Evolutionary conservation across 371 early-diverging fungal genomes (phyloP), one percentile per base, ranked within the genome.

Genomic region (Mucor irregularis): DNA sequence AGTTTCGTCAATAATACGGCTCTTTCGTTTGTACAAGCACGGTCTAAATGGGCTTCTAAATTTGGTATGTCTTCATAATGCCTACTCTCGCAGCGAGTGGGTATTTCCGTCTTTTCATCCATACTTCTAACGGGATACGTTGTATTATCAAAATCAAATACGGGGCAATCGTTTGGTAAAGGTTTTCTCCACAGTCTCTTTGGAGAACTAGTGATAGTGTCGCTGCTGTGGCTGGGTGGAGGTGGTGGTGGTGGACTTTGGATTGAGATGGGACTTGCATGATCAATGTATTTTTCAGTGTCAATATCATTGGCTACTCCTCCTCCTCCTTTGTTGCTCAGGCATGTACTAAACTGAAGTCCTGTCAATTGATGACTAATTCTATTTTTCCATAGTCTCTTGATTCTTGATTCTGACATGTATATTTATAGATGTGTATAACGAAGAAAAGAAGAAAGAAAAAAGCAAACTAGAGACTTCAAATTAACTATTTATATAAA

Each of bases 141-240:
- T n/a, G n/a, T n/a, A n/a, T n/a, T 37, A 47, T 56, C 46, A 46
- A 56, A 56, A 40, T 52, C 57, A 56, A 62, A 56, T 10, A 14
- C 21, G 3, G 62, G 56, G 16, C 57, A 62, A 17, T 52, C 57
- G 5, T 21, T 25, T 2, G 62, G 62, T 17, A 62, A 47, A 14
- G 62, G 62, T 25, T 62, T 62, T 47, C 61, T 62, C 56, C 61
- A 55, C 29, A 54, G 10, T 11, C 31, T 53, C 26, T 51, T n/a
- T n/a, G n/a, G n/a, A n/a, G n/a, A n/a, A n/a, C n/a, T n/a, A n/a
- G n/a, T n/a, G n/a, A n/a, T n/a, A n/a, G n/a, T n/a, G n/a, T n/a
- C n/a, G n/a, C n/a, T n/a, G n/a, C n/a, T 54, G 40, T 39, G 17
- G 10, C 0, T n/a, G 25, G 14, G 42, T 29, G 14, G 0, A 16